phyloP scores from a whole-genome alignment of 2,329 filamentous ascomycete genomes.

The Neobulgaria alba region DNA sequence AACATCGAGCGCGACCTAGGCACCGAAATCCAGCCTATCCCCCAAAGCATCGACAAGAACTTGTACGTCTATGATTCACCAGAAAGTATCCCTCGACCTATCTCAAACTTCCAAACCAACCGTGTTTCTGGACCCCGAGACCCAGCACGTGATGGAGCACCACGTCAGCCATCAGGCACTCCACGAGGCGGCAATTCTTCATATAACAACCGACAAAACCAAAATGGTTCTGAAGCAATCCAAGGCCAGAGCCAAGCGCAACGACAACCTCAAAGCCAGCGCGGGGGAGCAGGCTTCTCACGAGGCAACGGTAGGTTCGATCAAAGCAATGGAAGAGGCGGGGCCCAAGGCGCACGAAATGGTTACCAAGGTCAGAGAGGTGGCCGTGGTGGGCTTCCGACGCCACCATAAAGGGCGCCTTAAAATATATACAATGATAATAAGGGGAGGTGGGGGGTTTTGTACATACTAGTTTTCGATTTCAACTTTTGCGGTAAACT shows the following conservation, averaged over 20 bases:
- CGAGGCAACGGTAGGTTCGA: slow-evolving; percentile 23
- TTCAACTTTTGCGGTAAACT: slow-evolving; percentile 24
- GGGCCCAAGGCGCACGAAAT: slow-evolving; percentile 24
- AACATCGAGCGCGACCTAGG: slow-evolving; percentile 96
- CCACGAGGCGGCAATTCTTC: slow-evolving; percentile 18
- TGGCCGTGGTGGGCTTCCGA: slow-evolving; percentile 25
- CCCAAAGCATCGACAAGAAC: slow-evolving; percentile 88
- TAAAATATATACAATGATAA: slow-evolving; percentile 4
- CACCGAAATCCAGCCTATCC: slow-evolving; percentile 97
- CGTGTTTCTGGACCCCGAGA: slow-evolving; percentile 17
- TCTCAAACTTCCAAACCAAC: slow-evolving; percentile 39
- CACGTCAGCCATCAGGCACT: slow-evolving; percentile 14
- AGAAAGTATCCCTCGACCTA: slow-evolving; percentile 84
- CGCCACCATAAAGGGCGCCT: slow-evolving; percentile 5
- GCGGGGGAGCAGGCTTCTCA: slow-evolving; percentile 22
- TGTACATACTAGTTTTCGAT: slow-evolving; percentile 29
- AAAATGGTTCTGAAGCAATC: slow-evolving; percentile 18
- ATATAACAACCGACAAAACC: slow-evolving; percentile 16
- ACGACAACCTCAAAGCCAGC: slow-evolving; percentile 23
- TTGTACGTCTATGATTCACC: slow-evolving; percentile 97
- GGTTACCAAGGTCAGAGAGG: slow-evolving; percentile 26
- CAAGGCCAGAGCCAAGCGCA: slow-evolving; percentile 22
- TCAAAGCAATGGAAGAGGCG: slow-evolving; percentile 21
- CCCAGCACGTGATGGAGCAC: slow-evolving; percentile 1
- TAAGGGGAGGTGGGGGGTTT: slow-evolving; percentile 17